Percentiles rank a stretch among this genome's conserved stretches.
Evolutionary conservation across 331 rosid genomes (phyloP).

Genomic region (Acacia pycnantha): DNA sequence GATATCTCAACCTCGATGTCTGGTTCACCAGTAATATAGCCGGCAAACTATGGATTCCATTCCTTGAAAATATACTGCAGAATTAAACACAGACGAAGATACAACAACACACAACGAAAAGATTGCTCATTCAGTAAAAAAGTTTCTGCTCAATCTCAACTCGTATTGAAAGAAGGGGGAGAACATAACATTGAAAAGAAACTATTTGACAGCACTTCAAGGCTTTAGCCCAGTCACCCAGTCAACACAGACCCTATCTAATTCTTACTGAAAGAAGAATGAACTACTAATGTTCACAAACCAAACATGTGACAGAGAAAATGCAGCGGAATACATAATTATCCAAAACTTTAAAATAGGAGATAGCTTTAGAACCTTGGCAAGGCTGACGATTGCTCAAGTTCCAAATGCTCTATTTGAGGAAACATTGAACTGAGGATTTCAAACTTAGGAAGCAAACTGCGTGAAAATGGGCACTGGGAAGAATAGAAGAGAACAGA

Average conservation of each 20-base stretch:
- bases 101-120: not conserved
- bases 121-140: not conserved
- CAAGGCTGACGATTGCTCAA: slow-evolving; percentile 74
- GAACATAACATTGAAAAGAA: slow-evolving; percentile 2
- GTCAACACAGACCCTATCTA: slow-evolving; percentile 11
- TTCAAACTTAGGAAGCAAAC: slow-evolving; percentile 54
- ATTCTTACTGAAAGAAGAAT: slow-evolving; percentile 7
- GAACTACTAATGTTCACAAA: not conserved
- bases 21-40: slow-evolving; percentile 69
- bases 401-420: slow-evolving; percentile 64
- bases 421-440: slow-evolving; percentile 75
- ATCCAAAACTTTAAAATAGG: slow-evolving; percentile 21
- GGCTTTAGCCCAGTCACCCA: slow-evolving; percentile 18
- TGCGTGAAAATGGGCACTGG: slow-evolving; percentile 71
- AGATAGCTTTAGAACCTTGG: slow-evolving; percentile 63
- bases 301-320: slow-evolving; percentile 22
- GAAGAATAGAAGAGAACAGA: slow-evolving; percentile 72
- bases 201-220: slow-evolving; percentile 1
- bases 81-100: slow-evolving; percentile 6
- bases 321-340: slow-evolving; percentile 7
- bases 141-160: not conserved
- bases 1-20: slow-evolving; percentile 61
- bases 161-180: not conserved
- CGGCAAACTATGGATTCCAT: slow-evolving; percentile 79
- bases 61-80: slow-evolving; percentile 73